A percentile compares a stretch with the other conserved stretches of the same genome.
phyloP scores from a whole-genome alignment of 1,284 basidiomycete species.

The Trametes polyzona region DNA sequence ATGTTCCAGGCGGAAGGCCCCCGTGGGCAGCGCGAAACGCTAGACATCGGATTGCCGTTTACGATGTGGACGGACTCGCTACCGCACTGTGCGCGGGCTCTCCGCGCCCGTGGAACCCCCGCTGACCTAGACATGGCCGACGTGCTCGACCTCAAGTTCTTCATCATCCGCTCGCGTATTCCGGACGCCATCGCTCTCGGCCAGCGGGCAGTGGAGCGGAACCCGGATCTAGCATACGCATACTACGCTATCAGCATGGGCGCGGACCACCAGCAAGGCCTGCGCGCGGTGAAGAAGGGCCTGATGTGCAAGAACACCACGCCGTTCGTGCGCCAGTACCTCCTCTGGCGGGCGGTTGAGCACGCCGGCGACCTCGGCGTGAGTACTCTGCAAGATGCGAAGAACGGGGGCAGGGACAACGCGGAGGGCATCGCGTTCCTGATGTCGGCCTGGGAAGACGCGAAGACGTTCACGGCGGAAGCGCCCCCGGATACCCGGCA shows the following conservation, averaged over 20 bases:
- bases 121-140: constrained; percentile 54
- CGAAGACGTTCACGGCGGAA: constrained; percentile 53
- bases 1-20: constrained; percentile 50
- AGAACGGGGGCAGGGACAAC: constrained; percentile 47
- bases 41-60: constrained; percentile 59
- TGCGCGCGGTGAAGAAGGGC: constrained; percentile 61
- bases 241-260: constrained; percentile 57
- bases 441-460: constrained; percentile 57
- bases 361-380: constrained; percentile 61
- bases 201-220: constrained; percentile 49
- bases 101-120: constrained; percentile 44
- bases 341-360: constrained; percentile 61
- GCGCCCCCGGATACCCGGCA: constrained; percentile 65
- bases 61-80: constrained; percentile 57
- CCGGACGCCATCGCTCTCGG: constrained; percentile 49
- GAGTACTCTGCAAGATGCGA: constrained; percentile 47
- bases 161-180: constrained; percentile 49
- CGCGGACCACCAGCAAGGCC: constrained; percentile 34
- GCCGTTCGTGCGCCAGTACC: constrained; percentile 40
- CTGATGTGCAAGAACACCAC: constrained; percentile 43
- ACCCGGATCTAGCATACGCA: constrained; percentile 58
- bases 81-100: constrained; percentile 55
- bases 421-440: constrained; percentile 63
- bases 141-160: constrained; percentile 62
- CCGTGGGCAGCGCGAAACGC: constrained; percentile 40